Evolutionary conservation across 495 filamentous ascomycete genomes (phyloP), one percentile per base, ranked within the genome.

Genomic region (Hyaloscypha bicolor): DNA sequence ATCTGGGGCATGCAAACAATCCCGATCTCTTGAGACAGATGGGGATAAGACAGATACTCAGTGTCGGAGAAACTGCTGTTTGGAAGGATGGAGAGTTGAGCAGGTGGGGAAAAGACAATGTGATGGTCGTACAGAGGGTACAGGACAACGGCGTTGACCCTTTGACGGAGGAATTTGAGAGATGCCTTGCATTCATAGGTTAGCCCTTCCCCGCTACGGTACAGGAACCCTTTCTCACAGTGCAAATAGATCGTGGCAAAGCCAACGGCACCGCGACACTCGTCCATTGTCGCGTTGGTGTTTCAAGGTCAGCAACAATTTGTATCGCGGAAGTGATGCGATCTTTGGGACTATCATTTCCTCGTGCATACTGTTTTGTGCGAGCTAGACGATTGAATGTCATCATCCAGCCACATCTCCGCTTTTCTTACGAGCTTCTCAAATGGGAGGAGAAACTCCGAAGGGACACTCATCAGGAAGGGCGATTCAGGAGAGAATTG

Each of bases 271-370:
- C 85, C 6, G 93, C 94, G n/a, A 97, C 95, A 2, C 82, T 99
- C 55, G 95, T 99, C 31, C 95, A 99, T 76, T 99, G 95, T 76
- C 89, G 96, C 14, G 95, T 99, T 53, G 95, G 95, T 57, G 95
- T 99, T 66, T 97, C 93, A 22, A 85, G 95, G 66, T 94, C 91
- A 58, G 95, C 95, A 25, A 99, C 95, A 9, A 97, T 99, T 74
- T 98, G 95, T 79, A 98, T 99, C 73, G 95, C 95, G 37, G 94
- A 97, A 78, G 94, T 98, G 25, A 99, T 99, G 95, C 85, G 89
- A 14, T 81, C 88, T 8, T 74, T 90, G 33, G 81, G 86, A 32
- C 79, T 97, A 57, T 95, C 93, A 4, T 97, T 97, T 74, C 93
- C 95, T 19, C 84, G 92, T 55, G 95, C 95, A 56, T 99, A 99